Evolutionary conservation across 768 basidiomycete genomes (phyloP), one percentile per base, ranked within the genome.

Genomic region (Tricholoma sp.): DNA sequence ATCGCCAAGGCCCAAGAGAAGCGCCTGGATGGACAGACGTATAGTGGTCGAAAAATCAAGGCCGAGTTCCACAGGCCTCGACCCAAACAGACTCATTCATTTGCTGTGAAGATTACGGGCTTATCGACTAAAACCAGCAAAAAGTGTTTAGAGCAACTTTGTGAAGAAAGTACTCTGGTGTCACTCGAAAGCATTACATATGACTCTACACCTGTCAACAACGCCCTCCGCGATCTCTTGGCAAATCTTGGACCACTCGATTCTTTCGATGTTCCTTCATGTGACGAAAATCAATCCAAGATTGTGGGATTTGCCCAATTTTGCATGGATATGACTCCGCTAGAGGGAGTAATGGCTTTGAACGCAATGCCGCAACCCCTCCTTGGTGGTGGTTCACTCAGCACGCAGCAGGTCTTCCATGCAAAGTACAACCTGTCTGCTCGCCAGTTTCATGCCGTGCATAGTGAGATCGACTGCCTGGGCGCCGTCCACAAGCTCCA

Each of bases 281-380:
- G 64, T n/a, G 67, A 71, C 10, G 63, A 62, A 8, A 56, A 57
- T 7, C 66, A 67, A 5, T 47, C 70, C 19, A 78, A 73, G 57
- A 64, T 75, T 19, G 63, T 70, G 34, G 79, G 77, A 2, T 77
- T 80, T 60, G 79, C 73, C 8, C 74, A 72, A 34, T 80, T 78
- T 64, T 54, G 65, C 9, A 64, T 61, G 16, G 67, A 71, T 4
- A 8, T 14, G 9, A 43, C 41, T 18, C 22, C 22, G 41, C 59
- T 69, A 5, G 67, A 61, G 0, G 73, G 71, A 18, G 67, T 72
- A 19, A 61, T 66, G 5, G 54, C 51, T 8, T 61, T 73, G 50
- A 66, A 75, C 56, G 63, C 64, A 27, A 46, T 47, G 9, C 60
- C 63, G n/a, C 75, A 74, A n/a, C 37, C 60, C 0, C 77, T 73